Evolutionary conservation across 2,329 filamentous ascomycete genomes (phyloP).

Genomic region (Hypoxylon sp.): DNA sequence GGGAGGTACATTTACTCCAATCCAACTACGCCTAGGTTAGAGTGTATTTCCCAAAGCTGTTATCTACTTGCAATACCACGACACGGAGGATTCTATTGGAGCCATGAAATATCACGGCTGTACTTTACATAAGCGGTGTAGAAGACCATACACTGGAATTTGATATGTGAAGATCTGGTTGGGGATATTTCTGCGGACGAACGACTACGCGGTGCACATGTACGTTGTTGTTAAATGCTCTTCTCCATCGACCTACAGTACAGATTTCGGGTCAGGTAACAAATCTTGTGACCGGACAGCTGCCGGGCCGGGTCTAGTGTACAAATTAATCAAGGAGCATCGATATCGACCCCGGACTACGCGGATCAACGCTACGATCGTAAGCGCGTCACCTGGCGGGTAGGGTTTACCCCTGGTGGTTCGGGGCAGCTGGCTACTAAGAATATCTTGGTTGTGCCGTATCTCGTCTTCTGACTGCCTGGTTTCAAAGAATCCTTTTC

Average conservation of each 20-base stretch:
- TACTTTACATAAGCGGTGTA: slow-evolving; percentile 7
- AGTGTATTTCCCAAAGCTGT: slow-evolving; percentile 3
- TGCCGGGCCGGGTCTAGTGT: slow-evolving; percentile 28
- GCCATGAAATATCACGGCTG: not conserved
- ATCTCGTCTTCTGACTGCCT: slow-evolving; percentile 27
- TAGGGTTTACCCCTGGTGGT: slow-evolving; percentile 36
- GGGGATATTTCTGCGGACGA: not conserved
- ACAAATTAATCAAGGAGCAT: slow-evolving; percentile 38
- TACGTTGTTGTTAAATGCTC: not conserved
- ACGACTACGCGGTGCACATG: not conserved
- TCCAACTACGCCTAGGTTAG: not conserved
- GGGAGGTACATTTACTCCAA: not conserved
- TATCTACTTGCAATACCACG: not conserved
- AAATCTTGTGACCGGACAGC: slow-evolving; percentile 42
- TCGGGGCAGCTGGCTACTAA: slow-evolving; percentile 29
- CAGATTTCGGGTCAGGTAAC: slow-evolving; percentile 23
- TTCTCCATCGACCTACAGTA: slow-evolving; percentile 2
- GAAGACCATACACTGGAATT: not conserved
- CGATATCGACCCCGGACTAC: slow-evolving; percentile 41
- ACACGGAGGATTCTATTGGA: not conserved
- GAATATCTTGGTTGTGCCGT: slow-evolving; percentile 29
- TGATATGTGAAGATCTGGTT: not conserved
- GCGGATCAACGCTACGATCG: slow-evolving; percentile 41
- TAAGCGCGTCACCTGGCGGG: slow-evolving; percentile 42
- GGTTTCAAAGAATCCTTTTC: slow-evolving; percentile 35